phyloP scores from a whole-genome alignment of 768 basidiomycete species.

The Crepidotus variabilis region DNA sequence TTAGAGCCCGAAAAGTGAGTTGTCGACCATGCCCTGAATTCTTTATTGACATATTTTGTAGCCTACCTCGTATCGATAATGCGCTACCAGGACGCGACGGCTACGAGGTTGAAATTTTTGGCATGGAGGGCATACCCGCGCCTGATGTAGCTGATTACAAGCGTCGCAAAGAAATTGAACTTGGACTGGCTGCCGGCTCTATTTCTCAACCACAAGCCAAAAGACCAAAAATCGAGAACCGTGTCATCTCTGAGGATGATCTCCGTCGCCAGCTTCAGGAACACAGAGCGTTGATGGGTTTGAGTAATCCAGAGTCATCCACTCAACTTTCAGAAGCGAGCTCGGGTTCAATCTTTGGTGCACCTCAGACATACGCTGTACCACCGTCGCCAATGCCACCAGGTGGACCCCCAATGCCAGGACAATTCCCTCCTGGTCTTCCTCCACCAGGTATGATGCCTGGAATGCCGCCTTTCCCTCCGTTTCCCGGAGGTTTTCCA shows the following conservation, averaged over 20 bases:
- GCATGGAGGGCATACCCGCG: constrained; percentile 97
- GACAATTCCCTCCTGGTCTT: constrained; percentile 37
- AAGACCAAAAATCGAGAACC: constrained; percentile 77
- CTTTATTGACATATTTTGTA: constrained; percentile 19
- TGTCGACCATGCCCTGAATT: not conserved
- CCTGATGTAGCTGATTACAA: constrained; percentile 96
- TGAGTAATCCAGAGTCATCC: constrained; percentile 17
- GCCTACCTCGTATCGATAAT: constrained; percentile 89
- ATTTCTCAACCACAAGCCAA: constrained; percentile 81
- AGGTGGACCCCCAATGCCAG: constrained; percentile 28
- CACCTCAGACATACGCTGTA: constrained; percentile 65
- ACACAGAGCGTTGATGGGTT: constrained; percentile 90
- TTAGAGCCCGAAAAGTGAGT: constrained; percentile 90
- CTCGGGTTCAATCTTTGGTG: constrained; percentile 34
- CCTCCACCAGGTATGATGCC: constrained; percentile 11
- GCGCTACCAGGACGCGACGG: constrained; percentile 95
- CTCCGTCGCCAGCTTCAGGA: constrained; percentile 81
- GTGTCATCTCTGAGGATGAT: constrained; percentile 76
- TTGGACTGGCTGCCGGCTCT: constrained; percentile 78
- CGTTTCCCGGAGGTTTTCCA: not conserved
- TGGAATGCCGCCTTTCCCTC: constrained; percentile 16
- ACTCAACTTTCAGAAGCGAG: constrained; percentile 22
- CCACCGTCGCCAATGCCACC: constrained; percentile 39
- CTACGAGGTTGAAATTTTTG: constrained; percentile 98
- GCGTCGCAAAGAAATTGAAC: constrained; percentile 90